A percentile compares a stretch with the other conserved stretches of the same genome.
Conservation (phyloP, 768 basidiomycete genomes). For the Amanita rimosa region DNA sequence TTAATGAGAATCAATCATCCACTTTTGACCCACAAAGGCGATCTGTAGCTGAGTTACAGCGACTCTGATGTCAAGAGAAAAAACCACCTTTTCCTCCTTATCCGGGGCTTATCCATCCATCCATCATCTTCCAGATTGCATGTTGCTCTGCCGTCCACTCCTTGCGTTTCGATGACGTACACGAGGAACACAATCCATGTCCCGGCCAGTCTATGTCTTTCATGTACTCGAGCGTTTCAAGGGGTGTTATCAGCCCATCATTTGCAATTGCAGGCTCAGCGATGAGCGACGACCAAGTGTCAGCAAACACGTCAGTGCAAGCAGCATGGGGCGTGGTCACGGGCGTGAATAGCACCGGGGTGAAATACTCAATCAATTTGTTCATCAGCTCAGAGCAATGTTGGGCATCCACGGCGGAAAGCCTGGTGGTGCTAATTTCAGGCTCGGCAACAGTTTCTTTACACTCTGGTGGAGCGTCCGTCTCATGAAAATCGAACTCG, state of each 20-base stretch:
- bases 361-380: constrained; percentile 52
- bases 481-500: constrained; percentile 37
- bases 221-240: constrained; percentile 57
- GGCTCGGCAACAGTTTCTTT: constrained; percentile 6
- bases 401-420: not conserved
- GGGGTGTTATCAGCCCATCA: constrained; percentile 56
- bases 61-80: constrained; percentile 5
- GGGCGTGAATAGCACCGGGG: constrained; percentile 62
- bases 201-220: constrained; percentile 47
- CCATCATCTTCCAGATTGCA: constrained; percentile 48
- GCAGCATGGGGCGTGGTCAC: constrained; percentile 60
- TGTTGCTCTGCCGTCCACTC: constrained; percentile 60
- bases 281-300: constrained; percentile 62
- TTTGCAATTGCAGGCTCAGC: constrained; percentile 52
- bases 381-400: constrained; percentile 31
- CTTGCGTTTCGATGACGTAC: constrained; percentile 43
- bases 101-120: constrained; percentile 37
- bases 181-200: constrained; percentile 47
- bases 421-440: constrained; percentile 3
- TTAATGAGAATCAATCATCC: constrained; percentile 1
- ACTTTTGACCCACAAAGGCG: not conserved
- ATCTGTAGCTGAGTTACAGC: constrained; percentile 4
- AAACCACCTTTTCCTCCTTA: not conserved
- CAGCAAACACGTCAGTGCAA: constrained; percentile 64
- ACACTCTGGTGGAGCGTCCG: constrained; percentile 8